Evolutionary conservation across 176 grass and related monocot genomes (phyloP).

Genomic region (Rhynchospora pubera): DNA sequence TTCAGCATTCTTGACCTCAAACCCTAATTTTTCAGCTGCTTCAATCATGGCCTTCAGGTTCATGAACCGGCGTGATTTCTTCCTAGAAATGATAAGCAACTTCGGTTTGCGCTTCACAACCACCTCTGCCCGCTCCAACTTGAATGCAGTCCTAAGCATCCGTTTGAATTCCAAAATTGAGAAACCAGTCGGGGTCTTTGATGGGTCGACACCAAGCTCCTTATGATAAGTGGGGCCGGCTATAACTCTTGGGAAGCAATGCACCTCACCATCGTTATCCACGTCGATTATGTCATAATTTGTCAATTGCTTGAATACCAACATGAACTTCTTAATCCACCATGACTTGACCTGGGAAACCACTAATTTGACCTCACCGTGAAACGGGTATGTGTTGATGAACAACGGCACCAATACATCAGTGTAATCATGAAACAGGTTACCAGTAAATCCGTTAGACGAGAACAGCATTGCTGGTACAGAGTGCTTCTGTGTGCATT

Average conservation of each 20-base stretch:
- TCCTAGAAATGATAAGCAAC: constrained; percentile 57
- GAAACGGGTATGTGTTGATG: constrained; percentile 70
- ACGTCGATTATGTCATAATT: constrained; percentile 59
- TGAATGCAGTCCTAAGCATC: constrained; percentile 57
- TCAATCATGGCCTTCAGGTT: constrained; percentile 46
- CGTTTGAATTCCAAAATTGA: constrained; percentile 63
- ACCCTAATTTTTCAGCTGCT: constrained; percentile 55
- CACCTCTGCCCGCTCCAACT: constrained; percentile 42
- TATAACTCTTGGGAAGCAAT: constrained; percentile 53
- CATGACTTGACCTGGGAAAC: constrained; percentile 53
- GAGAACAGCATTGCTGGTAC: constrained; percentile 76
- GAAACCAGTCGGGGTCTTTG: constrained; percentile 32
- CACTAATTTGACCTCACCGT: constrained; percentile 52
- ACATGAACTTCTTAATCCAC: constrained; percentile 77
- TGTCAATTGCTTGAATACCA: constrained; percentile 57
- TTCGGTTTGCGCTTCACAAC: background rate
- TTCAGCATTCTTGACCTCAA: constrained; percentile 55
- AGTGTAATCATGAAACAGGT: constrained; percentile 94
- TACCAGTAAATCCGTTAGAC: constrained; percentile 72
- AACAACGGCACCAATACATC: constrained; percentile 84
- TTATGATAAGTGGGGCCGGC: constrained; percentile 75
- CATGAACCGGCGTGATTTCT: constrained; percentile 60
- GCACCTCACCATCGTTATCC: constrained; percentile 60
- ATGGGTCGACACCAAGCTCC: constrained; percentile 60
- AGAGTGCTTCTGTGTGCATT: constrained; percentile 71